Percentiles rank a stretch among this genome's conserved stretches.
Conservation (phyloP, 2,329 filamentous ascomycete genomes). For the Cladosporium sp. region DNA sequence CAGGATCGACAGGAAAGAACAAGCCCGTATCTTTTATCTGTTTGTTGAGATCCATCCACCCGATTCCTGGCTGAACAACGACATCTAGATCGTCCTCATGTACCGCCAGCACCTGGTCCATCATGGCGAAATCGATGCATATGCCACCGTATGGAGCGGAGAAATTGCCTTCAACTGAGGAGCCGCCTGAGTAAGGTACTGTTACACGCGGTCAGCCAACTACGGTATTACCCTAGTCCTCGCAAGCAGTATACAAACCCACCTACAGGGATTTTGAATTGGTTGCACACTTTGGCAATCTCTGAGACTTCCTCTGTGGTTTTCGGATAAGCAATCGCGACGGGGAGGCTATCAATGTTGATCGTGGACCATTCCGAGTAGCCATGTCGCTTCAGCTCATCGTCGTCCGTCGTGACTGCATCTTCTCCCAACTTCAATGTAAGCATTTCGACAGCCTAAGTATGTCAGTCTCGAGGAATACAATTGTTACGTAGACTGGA, state of each 20-base stretch:
- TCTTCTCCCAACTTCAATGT: constrained; percentile 52
- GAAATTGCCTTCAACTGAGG: constrained; percentile 88
- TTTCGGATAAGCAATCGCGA: constrained; percentile 62
- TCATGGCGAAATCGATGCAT: constrained; percentile 81
- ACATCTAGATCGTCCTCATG: constrained; percentile 89
- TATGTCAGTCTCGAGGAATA: too few relatives aligned
- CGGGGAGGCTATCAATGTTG: constrained; percentile 59
- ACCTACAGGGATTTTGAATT: constrained; percentile 71
- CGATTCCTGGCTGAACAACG: constrained; percentile 83
- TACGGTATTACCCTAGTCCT: too few relatives aligned
- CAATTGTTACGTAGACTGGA: too few relatives aligned
- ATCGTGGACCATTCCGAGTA: constrained; percentile 68
- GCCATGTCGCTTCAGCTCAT: constrained; percentile 60
- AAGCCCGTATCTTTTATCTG: constrained; percentile 68
- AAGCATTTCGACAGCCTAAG: constrained; percentile 52
- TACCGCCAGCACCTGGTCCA: constrained; percentile 76
- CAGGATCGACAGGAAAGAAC: constrained; percentile 88
- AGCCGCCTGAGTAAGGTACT: constrained; percentile 78
- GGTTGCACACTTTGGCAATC: constrained; percentile 68
- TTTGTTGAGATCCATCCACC: constrained; percentile 85
- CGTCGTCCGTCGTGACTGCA: constrained; percentile 58
- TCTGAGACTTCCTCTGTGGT: constrained; percentile 61
- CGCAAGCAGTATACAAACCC: background rate
- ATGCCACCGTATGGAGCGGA: constrained; percentile 81
- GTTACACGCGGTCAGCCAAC: constrained; percentile 39